Base-by-base conservation (phyloP, 1,284 basidiomycete species). In the Somion occarium region DNA sequence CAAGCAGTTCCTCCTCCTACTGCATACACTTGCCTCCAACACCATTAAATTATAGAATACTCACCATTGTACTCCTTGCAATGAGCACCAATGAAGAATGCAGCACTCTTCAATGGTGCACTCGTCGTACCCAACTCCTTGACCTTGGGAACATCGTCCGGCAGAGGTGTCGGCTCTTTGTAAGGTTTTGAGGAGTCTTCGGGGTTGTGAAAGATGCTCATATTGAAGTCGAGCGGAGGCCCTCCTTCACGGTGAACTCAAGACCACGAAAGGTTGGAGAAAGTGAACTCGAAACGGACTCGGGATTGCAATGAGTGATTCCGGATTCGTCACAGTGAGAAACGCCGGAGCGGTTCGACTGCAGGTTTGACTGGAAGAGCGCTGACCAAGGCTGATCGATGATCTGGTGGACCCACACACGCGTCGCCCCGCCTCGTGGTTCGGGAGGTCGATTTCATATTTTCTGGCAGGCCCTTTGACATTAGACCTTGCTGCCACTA, bases 61-160 rank as follows among this genome's bases (percentile, higher is more conserved):
- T 57, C 63, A 95, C 95, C 97, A 73, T 98, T 98, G 75, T 88
- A 96, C 54, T 93, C 91, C 73, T 93, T 92, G 82, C 96, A 99
- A 69, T 92, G 83, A 48, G 91, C 86, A 34, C 94, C 97, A 67
- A 99, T 88, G 76, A 98, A 98, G 82, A 98, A 99, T 12, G 92
- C 88, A 3, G 96, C 94, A 59, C 89, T 92, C 78, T 99, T 98
- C 62, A 99, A 76, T 3, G 97, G 97, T 49, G 88, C 97, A 59
- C 93, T 97, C 1, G 93, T 94, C 44, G 78, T 79, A 49, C 96
- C 97, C 47, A 99, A 73, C 73, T 99, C 97, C 56, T 85, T 79
- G 24, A 98, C 93, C 64, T 86, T 85, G 42, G 95, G 94, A 23
- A 93, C 70, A 48, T 80, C 69, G 45, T 75, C 74, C 0, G 91